phyloP scores from a whole-genome alignment of 2,329 filamentous ascomycete species.

The Didymella glomerata region DNA sequence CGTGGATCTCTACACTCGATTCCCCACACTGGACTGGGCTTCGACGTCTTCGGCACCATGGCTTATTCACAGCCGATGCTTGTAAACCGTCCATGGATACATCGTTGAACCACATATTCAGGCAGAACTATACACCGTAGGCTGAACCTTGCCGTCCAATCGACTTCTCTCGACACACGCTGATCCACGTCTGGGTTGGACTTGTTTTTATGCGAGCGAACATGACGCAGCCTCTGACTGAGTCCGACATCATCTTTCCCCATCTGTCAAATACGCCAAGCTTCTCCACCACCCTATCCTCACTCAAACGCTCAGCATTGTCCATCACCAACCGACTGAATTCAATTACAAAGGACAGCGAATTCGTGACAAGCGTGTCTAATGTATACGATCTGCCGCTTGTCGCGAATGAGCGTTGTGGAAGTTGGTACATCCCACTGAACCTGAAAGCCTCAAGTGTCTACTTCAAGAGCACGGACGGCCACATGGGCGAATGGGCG shows the following conservation, averaged over 20 bases:
- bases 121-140: no score
- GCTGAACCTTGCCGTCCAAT: background rate
- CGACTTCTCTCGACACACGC: background rate
- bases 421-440: slow-evolving; percentile 89
- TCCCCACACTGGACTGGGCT: background rate
- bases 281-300: slow-evolving; percentile 67
- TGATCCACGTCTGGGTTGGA: no score
- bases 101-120: no score
- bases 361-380: slow-evolving; percentile 73
- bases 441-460: slow-evolving; percentile 73
- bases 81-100: no score
- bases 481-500: slow-evolving; percentile 88
- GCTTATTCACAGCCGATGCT: background rate
- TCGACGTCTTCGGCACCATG: background rate
- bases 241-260: slow-evolving; percentile 62
- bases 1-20: slow-evolving; percentile 1
- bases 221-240: slow-evolving; percentile 41
- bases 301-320: slow-evolving; percentile 78
- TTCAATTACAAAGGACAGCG: slow-evolving; percentile 79
- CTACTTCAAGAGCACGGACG: slow-evolving; percentile 99
- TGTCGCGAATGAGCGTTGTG: slow-evolving; percentile 92
- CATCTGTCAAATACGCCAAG: slow-evolving; percentile 70
- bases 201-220: no score
- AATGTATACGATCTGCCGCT: slow-evolving; percentile 70
- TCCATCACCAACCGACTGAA: slow-evolving; percentile 81